A percentile compares a stretch with the other conserved stretches of the same genome.
phyloP scores from a whole-genome alignment of 495 filamentous ascomycete species.

The Delitschia confertaspora region DNA sequence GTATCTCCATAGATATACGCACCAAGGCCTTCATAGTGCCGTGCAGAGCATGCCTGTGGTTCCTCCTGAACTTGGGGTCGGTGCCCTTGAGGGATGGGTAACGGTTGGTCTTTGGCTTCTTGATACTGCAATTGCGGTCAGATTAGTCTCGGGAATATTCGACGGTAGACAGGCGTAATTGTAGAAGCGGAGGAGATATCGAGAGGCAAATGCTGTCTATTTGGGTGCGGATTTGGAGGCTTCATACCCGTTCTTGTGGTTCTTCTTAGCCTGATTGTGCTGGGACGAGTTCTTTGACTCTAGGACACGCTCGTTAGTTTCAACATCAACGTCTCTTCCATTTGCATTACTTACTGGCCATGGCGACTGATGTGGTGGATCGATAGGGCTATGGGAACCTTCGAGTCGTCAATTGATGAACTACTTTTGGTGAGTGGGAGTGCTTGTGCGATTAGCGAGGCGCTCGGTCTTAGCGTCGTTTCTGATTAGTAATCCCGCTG shows the following conservation, averaged over 20 bases:
- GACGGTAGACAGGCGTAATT: background rate
- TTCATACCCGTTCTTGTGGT: constrained; percentile 91
- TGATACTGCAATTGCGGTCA: constrained; percentile 61
- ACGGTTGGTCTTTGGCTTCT: constrained; percentile 98
- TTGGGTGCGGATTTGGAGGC: background rate
- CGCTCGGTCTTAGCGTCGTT: no score
- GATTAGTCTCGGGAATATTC: no score
- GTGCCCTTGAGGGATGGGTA: constrained; percentile 98
- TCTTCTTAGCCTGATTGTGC: constrained; percentile 95
- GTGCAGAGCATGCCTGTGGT: constrained; percentile 98
- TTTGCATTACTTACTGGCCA: constrained; percentile 39
- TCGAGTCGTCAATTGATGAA: no score
- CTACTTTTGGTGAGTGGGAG: no score
- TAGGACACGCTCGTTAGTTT: constrained; percentile 32
- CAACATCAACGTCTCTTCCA: background rate
- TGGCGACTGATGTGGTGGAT: constrained; percentile 33
- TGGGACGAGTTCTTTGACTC: constrained; percentile 99
- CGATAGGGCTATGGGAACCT: constrained; percentile 11
- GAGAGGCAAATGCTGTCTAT: no score
- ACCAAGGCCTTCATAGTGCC: constrained; percentile 97
- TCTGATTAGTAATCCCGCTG: no score
- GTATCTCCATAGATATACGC: constrained; percentile 41
- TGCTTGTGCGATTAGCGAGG: no score
- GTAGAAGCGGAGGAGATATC: background rate
- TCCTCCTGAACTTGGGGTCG: constrained; percentile 98